These are phyloP conservation scores for Beauveria brongniartii DNA, from an alignment of 2,329 filamentous ascomycete species.

Conservation along the genomic window DNA sequence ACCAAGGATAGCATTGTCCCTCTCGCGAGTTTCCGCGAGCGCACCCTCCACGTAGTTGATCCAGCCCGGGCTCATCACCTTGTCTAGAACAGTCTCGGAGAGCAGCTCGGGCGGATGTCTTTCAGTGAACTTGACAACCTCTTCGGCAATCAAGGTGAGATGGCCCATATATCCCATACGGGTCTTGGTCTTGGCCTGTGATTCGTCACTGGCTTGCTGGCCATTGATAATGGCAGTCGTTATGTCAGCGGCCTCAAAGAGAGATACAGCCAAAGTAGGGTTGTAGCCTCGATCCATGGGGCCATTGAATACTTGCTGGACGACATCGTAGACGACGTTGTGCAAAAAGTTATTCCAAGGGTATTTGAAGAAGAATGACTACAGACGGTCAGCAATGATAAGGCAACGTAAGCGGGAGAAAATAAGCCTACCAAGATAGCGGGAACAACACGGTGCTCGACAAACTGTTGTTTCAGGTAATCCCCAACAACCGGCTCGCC, in stretches of 20 bases:
- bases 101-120: conserved; percentile 83
- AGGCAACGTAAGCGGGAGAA: not conserved
- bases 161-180: conserved; percentile 98
- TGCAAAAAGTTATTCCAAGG: conserved; percentile 99
- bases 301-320: conserved; percentile 98
- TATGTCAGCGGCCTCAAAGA: conserved; percentile 85
- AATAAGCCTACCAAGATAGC: conserved; percentile 71
- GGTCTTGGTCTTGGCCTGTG: conserved; percentile 75
- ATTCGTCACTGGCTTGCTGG: conserved; percentile 77
- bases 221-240: conserved; percentile 89
- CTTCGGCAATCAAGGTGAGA: conserved; percentile 90
- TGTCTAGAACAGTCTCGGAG: conserved; percentile 75
- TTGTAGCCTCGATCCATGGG: conserved; percentile 97
- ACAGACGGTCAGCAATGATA: conserved; percentile 13
- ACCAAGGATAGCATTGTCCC: conserved; percentile 96
- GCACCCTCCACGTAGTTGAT: conserved; percentile 91
- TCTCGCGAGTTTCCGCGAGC: conserved; percentile 84
- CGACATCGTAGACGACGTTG: conserved; percentile 97
- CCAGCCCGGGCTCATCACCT: conserved; percentile 85
- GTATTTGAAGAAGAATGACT: conserved; percentile 98
- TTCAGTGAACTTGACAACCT: conserved; percentile 97
- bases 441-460: conserved; percentile 87
- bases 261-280: conserved; percentile 76
- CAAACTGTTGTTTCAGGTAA: conserved; percentile 91
- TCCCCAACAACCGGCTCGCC: conserved; percentile 79